A percentile compares a stretch with the other conserved stretches of the same genome.
Conservation (phyloP, 2,329 filamentous ascomycete genomes). For the Epichloe hybrida region DNA sequence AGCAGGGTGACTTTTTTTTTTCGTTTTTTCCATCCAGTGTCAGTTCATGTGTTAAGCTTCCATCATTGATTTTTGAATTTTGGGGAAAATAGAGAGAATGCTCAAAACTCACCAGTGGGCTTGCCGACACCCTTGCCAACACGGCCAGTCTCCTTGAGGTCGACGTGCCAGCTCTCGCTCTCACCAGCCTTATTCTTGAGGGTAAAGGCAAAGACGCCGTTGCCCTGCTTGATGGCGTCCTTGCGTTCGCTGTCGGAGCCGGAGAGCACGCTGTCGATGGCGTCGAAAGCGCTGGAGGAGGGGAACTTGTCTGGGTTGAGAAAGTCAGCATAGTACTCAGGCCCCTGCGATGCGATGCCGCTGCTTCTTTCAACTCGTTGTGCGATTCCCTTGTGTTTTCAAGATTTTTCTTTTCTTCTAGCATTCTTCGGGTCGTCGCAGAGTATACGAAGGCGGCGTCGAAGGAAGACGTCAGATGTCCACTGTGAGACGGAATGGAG, state of each 20-base stretch:
- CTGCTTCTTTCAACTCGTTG: neutral
- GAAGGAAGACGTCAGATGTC: neutral
- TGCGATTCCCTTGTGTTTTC: neutral
- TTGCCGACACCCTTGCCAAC: constrained; percentile 71
- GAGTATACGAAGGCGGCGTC: neutral
- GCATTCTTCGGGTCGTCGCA: neutral
- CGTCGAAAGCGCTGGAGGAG: constrained; percentile 81
- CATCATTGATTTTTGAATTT: neutral
- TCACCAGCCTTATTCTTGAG: constrained; percentile 78
- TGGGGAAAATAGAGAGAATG: neutral
- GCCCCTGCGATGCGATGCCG: neutral
- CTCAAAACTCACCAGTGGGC: constrained; percentile 54
- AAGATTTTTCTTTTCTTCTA: neutral
- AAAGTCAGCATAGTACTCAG: neutral
- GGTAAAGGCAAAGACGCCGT: constrained; percentile 79
- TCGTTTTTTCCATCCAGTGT: neutral
- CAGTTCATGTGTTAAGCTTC: neutral
- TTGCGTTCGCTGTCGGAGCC: constrained; percentile 61
- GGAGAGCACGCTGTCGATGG: constrained; percentile 61
- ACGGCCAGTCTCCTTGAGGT: constrained; percentile 79
- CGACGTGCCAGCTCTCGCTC: constrained; percentile 82
- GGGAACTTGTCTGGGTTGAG: constrained; percentile 63
- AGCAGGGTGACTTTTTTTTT: constrained; percentile 57
- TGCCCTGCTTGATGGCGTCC: constrained; percentile 78
- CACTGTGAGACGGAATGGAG: neutral